These are phyloP conservation scores for Melampsora americana DNA, from an alignment of 1,284 basidiomycete species.

Conservation along the genomic window DNA sequence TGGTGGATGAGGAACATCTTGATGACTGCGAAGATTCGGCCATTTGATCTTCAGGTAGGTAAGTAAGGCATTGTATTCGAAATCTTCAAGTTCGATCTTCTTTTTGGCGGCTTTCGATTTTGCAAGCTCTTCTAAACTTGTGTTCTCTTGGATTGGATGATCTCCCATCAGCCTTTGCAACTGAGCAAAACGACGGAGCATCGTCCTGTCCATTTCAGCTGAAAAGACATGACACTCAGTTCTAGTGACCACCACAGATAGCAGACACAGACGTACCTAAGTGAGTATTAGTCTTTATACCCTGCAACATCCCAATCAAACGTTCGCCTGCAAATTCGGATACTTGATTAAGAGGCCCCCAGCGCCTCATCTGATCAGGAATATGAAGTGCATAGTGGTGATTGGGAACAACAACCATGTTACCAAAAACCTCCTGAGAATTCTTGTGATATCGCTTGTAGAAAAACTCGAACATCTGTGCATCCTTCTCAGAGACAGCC, in stretches of 20 bases:
- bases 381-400: slow-evolving; percentile 4
- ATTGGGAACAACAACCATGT: neutral
- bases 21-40: neutral
- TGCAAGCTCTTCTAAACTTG: no score
- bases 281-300: slow-evolving; percentile 2
- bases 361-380: slow-evolving; percentile 1
- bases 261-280: neutral
- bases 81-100: neutral
- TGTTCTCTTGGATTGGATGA: no score
- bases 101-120: no score
- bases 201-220: no score
- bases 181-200: no score
- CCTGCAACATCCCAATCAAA: neutral
- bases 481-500: neutral
- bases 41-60: neutral
- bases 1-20: neutral
- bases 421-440: neutral
- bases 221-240: no score
- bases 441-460: neutral
- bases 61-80: neutral
- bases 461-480: neutral
- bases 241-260: no score
- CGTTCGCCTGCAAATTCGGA: neutral
- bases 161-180: no score
- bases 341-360: neutral